phyloP scores from a whole-genome alignment of 345 rosid genomes.

The Hibiscus mutabilis region DNA sequence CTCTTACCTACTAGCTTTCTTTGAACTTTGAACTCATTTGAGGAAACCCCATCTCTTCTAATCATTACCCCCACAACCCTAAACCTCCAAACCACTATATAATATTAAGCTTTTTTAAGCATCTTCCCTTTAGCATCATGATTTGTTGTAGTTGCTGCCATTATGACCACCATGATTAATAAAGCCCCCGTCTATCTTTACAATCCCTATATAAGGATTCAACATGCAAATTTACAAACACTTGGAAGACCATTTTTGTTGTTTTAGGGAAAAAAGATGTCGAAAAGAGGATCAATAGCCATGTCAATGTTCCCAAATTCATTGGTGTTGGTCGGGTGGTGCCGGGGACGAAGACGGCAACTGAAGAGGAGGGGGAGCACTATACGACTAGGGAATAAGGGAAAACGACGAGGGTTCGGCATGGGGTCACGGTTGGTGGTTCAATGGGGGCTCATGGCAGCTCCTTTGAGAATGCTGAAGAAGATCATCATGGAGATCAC shows the following conservation, averaged over 20 bases:
- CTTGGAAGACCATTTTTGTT: background rate
- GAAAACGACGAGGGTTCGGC: slow-evolving; percentile 53
- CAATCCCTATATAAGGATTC: slow-evolving; percentile 4
- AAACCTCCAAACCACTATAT: background rate
- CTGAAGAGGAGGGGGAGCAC: slow-evolving; percentile 44
- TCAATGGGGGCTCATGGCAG: slow-evolving; percentile 52
- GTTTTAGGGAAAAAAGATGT: slow-evolving; percentile 2
- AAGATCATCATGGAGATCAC: slow-evolving; percentile 51
- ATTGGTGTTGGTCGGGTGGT: slow-evolving; percentile 29
- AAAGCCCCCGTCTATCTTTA: slow-evolving; percentile 6
- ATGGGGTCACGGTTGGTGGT: slow-evolving; percentile 47
- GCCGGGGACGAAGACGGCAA: slow-evolving; percentile 36
- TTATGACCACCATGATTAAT: slow-evolving; percentile 34
- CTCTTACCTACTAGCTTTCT: slow-evolving; percentile 11
- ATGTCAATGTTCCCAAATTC: slow-evolving; percentile 32
- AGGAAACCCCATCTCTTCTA: slow-evolving; percentile 22
- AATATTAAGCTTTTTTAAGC: slow-evolving; percentile 12
- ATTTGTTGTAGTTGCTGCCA: slow-evolving; percentile 37
- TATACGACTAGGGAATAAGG: slow-evolving; percentile 57
- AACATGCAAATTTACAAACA: background rate
- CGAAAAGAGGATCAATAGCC: slow-evolving; percentile 18
- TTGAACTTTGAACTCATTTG: background rate
- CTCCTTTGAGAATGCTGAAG: slow-evolving; percentile 46
- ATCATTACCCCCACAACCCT: slow-evolving; percentile 42
- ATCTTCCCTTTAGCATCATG: slow-evolving; percentile 22